phyloP scores from a whole-genome alignment of 2,329 filamentous ascomycete species.

The Akanthomyces lecanii region DNA sequence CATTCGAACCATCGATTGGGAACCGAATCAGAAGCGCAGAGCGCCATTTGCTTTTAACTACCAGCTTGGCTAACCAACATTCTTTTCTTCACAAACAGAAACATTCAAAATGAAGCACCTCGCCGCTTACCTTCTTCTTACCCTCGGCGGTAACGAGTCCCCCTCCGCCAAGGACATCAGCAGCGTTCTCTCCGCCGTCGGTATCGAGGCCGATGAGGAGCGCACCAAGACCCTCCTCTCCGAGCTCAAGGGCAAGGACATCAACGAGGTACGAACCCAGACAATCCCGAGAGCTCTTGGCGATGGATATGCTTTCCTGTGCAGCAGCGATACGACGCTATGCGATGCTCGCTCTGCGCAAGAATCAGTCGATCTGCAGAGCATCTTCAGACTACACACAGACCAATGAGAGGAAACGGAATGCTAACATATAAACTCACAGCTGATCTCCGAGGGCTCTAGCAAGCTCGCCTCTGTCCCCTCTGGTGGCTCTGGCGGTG shows the following conservation, averaged over 20 bases:
- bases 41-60: background rate
- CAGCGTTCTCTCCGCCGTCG: slow-evolving; percentile 84
- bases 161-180: slow-evolving; percentile 86
- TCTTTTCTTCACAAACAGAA: slow-evolving; percentile 29
- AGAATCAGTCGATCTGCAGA: background rate
- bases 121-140: slow-evolving; percentile 97
- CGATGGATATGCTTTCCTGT: background rate
- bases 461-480: slow-evolving; percentile 96
- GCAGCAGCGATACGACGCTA: background rate
- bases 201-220: slow-evolving; percentile 85
- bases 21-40: background rate
- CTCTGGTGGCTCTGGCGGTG: slow-evolving; percentile 79
- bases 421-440: slow-evolving; percentile 23
- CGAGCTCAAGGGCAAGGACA: slow-evolving; percentile 88
- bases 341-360: background rate
- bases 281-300: background rate
- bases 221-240: slow-evolving; percentile 81
- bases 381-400: background rate
- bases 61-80: slow-evolving; percentile 6
- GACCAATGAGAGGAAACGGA: background rate
- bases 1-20: background rate
- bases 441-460: slow-evolving; percentile 90
- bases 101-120: slow-evolving; percentile 95
- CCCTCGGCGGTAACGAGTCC: slow-evolving; percentile 85
- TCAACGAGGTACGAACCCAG: slow-evolving; percentile 71